Conservation (phyloP, 2,329 filamentous ascomycete species). For the Trichophyton simii region DNA sequence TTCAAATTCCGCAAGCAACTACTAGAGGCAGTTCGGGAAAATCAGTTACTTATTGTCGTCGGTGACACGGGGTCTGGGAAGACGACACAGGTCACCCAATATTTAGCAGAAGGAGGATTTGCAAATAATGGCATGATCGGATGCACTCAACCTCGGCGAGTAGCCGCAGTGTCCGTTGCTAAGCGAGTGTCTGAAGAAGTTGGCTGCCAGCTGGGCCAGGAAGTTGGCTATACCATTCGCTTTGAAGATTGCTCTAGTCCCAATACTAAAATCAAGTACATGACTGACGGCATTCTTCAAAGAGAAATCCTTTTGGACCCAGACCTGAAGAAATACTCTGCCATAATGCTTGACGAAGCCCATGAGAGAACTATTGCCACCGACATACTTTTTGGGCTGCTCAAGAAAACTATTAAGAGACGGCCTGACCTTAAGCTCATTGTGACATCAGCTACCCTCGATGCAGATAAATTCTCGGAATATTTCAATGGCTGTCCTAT, state of each 20-base stretch:
- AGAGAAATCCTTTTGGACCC: constrained; percentile 89
- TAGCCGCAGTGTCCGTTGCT: constrained; percentile 93
- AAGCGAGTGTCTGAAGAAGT: constrained; percentile 95
- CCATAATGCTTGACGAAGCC: constrained; percentile 96
- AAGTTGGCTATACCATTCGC: constrained; percentile 94
- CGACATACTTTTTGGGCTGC: constrained; percentile 81
- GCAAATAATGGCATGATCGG: constrained; percentile 80
- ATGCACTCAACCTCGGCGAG: constrained; percentile 91
- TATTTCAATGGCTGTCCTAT: constrained; percentile 97
- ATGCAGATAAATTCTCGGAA: constrained; percentile 92
- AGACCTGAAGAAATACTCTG: constrained; percentile 76
- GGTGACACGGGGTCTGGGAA: constrained; percentile 96
- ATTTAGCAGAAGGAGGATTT: constrained; percentile 84
- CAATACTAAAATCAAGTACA: constrained; percentile 92
- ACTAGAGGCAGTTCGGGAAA: constrained; percentile 71
- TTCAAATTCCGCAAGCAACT: constrained; percentile 79
- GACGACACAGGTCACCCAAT: constrained; percentile 92
- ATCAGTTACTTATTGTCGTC: constrained; percentile 90
- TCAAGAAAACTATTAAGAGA: constrained; percentile 85
- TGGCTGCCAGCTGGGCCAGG: constrained; percentile 75
- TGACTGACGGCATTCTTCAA: constrained; percentile 98
- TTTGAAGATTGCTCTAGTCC: constrained; percentile 90
- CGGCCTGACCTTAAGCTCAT: constrained; percentile 86
- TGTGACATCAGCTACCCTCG: constrained; percentile 88
- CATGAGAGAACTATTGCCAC: constrained; percentile 96